phyloP scores from a whole-genome alignment of 805 yeast species.

The Wickerhamiella brachini region DNA sequence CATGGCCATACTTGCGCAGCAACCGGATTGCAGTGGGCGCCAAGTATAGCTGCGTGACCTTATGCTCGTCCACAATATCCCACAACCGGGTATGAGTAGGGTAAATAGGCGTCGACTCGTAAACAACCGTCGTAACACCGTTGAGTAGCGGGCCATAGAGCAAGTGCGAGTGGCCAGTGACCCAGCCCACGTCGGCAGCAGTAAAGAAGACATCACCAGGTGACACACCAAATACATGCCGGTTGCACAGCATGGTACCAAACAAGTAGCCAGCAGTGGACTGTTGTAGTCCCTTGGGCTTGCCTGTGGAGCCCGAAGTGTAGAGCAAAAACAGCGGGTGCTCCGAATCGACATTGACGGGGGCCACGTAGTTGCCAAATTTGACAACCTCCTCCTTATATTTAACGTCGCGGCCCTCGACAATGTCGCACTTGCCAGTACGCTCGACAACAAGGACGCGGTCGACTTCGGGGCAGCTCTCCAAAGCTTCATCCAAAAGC shows the following conservation, averaged over 20 bases:
- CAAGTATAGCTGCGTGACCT: constrained; percentile 82
- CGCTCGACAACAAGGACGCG: constrained; percentile 62
- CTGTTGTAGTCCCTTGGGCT: constrained; percentile 79
- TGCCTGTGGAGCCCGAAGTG: constrained; percentile 80
- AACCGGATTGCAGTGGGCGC: constrained; percentile 93
- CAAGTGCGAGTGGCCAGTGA: constrained; percentile 76
- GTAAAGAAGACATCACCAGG: constrained; percentile 64
- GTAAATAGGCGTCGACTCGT: constrained; percentile 80
- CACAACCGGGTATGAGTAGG: constrained; percentile 71
- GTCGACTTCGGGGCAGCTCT: constrained; percentile 48
- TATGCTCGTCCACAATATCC: constrained; percentile 77
- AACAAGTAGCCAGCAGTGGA: constrained; percentile 67
- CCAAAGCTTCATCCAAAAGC: constrained; percentile 69
- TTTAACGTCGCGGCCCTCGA: constrained; percentile 52
- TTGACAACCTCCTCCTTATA: constrained; percentile 61
- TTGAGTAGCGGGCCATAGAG: constrained; percentile 65
- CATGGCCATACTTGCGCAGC: constrained; percentile 72
- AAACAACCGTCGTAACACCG: constrained; percentile 69
- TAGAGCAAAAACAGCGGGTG: constrained; percentile 70
- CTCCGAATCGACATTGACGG: constrained; percentile 63
- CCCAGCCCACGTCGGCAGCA: constrained; percentile 89
- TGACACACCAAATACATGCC: constrained; percentile 65
- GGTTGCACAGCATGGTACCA: constrained; percentile 60
- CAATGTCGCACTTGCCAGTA: constrained; percentile 49
- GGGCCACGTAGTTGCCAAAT: constrained; percentile 57